Evolutionary conservation across 2,329 filamentous ascomycete genomes (phyloP).

Genomic region (Exophiala bonariae): DNA sequence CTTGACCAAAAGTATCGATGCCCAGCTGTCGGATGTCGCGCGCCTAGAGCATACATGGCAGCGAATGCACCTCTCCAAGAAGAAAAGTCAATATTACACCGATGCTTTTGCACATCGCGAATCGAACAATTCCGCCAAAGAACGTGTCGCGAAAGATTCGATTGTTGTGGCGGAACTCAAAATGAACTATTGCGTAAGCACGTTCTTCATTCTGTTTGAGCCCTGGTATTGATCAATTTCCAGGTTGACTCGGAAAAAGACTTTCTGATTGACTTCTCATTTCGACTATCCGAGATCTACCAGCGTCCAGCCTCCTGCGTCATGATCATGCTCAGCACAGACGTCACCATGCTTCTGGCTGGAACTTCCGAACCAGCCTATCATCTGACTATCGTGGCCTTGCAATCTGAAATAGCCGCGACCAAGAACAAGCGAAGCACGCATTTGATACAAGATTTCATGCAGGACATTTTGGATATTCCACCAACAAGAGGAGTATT

Average conservation of each 20-base stretch:
- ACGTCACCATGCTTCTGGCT: conserved; percentile 71
- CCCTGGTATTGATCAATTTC: conserved; percentile 23
- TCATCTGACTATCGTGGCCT: conserved; percentile 69
- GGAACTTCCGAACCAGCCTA: conserved; percentile 79
- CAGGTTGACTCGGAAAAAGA: conserved; percentile 72
- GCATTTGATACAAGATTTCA: conserved; percentile 71
- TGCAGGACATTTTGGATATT: conserved; percentile 71
- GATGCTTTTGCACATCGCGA: conserved; percentile 40
- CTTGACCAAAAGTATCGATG: conserved; percentile 14
- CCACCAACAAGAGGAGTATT: conserved; percentile 67
- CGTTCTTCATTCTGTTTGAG: background rate
- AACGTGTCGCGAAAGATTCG: conserved; percentile 55
- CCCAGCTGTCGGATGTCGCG: conserved; percentile 20
- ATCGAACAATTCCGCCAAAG: conserved; percentile 39
- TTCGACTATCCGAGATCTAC: conserved; percentile 72
- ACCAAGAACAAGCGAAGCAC: conserved; percentile 80
- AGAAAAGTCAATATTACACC: conserved; percentile 42
- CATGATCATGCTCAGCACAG: conserved; percentile 73
- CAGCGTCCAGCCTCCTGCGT: conserved; percentile 72
- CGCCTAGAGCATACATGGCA: conserved; percentile 25
- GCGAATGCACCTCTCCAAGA: conserved; percentile 28
- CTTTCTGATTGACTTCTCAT: conserved; percentile 72
- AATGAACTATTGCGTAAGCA: conserved; percentile 64
- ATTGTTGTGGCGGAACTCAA: conserved; percentile 64
- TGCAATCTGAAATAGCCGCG: conserved; percentile 68